phyloP scores from a whole-genome alignment of 352 stramenopile species.

The Hyaloperonospora brassicae region DNA sequence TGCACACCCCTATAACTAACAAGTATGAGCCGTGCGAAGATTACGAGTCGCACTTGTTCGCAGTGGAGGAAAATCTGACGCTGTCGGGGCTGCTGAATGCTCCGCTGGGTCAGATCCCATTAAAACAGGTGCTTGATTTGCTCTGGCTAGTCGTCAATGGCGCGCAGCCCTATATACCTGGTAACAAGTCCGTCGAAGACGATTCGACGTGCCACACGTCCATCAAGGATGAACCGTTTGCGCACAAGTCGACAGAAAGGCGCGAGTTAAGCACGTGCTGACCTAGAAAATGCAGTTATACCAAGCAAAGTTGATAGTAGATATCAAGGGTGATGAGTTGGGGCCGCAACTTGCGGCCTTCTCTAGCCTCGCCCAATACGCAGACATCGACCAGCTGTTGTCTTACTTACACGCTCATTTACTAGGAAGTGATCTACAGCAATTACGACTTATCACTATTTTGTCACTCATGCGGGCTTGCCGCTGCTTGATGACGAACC shows the following conservation, averaged over 20 bases:
- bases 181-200: constrained; percentile 74
- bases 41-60: constrained; percentile 49
- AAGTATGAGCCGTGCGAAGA: constrained; percentile 62
- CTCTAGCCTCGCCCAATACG: constrained; percentile 67
- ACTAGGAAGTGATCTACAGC: constrained; percentile 83
- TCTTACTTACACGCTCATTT: constrained; percentile 85
- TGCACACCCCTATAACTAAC: constrained; percentile 32
- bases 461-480: constrained; percentile 85
- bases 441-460: constrained; percentile 70
- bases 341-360: constrained; percentile 72
- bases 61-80: constrained; percentile 68
- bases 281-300: constrained; percentile 88
- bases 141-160: constrained; percentile 82
- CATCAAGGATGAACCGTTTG: constrained; percentile 73
- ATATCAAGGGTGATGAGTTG: constrained; percentile 65
- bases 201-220: constrained; percentile 57
- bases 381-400: constrained; percentile 85
- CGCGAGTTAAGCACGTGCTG: constrained; percentile 79
- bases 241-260: constrained; percentile 65
- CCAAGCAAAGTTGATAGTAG: constrained; percentile 82
- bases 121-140: constrained; percentile 61
- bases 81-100: constrained; percentile 65
- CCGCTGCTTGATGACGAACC: constrained; percentile 86
- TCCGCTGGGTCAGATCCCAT: constrained; percentile 59
- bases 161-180: constrained; percentile 72